These are phyloP conservation scores for Marasmius sp. DNA, from an alignment of 1,284 basidiomycete species.

Conservation along the genomic window DNA sequence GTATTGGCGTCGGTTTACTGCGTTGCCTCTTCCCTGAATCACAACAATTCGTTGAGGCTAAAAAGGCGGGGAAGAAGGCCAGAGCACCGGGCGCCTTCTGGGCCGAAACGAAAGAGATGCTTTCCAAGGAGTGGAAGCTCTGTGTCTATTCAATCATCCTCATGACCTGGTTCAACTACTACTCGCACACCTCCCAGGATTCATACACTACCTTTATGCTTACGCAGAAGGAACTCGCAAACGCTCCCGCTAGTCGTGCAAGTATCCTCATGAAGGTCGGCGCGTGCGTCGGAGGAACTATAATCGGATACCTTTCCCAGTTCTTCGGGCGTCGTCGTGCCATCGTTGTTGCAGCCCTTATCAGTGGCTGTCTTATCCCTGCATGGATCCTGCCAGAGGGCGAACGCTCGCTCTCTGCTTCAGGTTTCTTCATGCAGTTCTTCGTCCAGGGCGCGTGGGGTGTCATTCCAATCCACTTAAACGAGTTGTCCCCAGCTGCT, in stretches of 20 bases:
- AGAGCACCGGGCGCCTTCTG: slow-evolving; percentile 7
- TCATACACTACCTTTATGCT: slow-evolving; percentile 13
- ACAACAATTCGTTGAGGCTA: slow-evolving; percentile 11
- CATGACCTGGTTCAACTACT: slow-evolving; percentile 16
- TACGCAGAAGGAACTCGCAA: slow-evolving; percentile 9
- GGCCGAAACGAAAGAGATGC: slow-evolving; percentile 4
- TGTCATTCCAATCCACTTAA: slow-evolving; percentile 23
- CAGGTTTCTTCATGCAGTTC: slow-evolving; percentile 16
- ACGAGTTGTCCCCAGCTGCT: slow-evolving; percentile 41
- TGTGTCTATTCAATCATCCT: slow-evolving; percentile 1
- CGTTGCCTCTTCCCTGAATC: slow-evolving; percentile 14
- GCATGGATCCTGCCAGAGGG: slow-evolving; percentile 11
- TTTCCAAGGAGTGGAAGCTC: slow-evolving; percentile 12
- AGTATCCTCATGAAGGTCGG: slow-evolving; percentile 14
- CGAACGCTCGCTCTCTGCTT: slow-evolving; percentile 7
- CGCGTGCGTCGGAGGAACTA: slow-evolving; percentile 13
- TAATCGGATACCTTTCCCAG: slow-evolving; percentile 12
- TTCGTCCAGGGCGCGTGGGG: slow-evolving; percentile 18
- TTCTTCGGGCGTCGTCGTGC: slow-evolving; percentile 11
- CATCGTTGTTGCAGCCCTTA: slow-evolving; percentile 9
- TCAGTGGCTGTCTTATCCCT: slow-evolving; percentile 10
- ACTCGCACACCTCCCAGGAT: slow-evolving; percentile 13
- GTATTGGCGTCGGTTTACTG: slow-evolving; percentile 9
- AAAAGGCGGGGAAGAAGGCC: slow-evolving; percentile 10
- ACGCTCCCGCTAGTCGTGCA: slow-evolving; percentile 10